Conservation (phyloP, 371 early-diverging fungal species). For the Mucor saturninus region DNA sequence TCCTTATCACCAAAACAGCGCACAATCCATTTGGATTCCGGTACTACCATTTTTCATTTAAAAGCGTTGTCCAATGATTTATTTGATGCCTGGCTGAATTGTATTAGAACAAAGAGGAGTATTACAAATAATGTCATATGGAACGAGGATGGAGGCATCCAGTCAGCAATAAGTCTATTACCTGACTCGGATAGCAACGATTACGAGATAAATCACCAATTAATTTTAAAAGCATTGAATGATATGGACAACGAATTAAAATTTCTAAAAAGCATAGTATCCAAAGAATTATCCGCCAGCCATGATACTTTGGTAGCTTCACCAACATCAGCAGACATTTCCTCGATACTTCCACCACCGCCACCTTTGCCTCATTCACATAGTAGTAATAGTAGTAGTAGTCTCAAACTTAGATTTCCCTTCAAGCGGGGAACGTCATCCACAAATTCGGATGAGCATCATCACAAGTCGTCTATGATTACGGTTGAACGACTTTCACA, state of each 20-base stretch:
- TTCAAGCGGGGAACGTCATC: constrained; percentile 12
- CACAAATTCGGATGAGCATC: constrained; percentile 1
- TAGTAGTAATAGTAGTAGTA: background rate
- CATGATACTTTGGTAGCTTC: background rate
- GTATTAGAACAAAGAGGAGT: constrained; percentile 27
- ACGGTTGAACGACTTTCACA: background rate
- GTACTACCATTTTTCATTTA: constrained; percentile 73
- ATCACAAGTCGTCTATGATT: background rate
- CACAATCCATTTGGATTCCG: constrained; percentile 81
- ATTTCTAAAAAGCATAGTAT: background rate
- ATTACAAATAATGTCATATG: background rate
- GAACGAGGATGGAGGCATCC: background rate
- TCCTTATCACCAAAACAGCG: constrained; percentile 63
- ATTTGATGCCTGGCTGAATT: constrained; percentile 63
- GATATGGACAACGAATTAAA: constrained; percentile 3
- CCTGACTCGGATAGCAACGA: constrained; percentile 1
- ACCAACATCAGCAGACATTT: background rate
- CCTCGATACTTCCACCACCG: background rate
- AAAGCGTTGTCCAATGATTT: constrained; percentile 65
- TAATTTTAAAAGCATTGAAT: background rate
- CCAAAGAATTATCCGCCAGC: background rate
- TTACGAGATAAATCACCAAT: constrained; percentile 3
- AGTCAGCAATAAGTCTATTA: constrained; percentile 3
- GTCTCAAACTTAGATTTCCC: constrained; percentile 16
- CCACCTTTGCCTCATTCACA: constrained; percentile 6